Base-by-base conservation (phyloP, 257 asterid genomes). In the Linaria vulgaris region DNA sequence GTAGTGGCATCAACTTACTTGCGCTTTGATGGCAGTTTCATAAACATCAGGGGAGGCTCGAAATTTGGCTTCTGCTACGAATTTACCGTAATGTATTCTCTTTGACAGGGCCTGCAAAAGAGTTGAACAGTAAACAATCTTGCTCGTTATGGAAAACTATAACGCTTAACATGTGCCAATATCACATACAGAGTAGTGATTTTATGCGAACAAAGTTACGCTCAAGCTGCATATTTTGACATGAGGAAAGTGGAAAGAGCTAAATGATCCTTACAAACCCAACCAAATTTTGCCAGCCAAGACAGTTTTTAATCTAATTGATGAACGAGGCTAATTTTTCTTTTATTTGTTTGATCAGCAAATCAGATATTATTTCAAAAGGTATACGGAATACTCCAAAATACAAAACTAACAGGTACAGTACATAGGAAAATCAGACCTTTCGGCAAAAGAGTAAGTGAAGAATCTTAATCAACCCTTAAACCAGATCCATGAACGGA, bases 41-140 rank as follows among this genome's bases (percentile, higher is more conserved):
- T 87, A 89, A 56, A 72, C 79, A 54, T 83, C 95, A 3, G 99
- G 96, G 19, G 94, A 82, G 22, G 73, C 88, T 19, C 78, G 79
- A 50, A 79, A 94, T 72, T 90, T 94, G 7, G 97, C 97, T 75
- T 94, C 99, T 15, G 99, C 97, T 15, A 94, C 99, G 69, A 94
- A 94, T 80, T 90, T 94, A 31, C 97, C 97, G 0, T 90, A 94
- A 78, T 94, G 99, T 61, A 87, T 87, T 78, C 99, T 84, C 83
- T 92, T 92, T 11, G 99, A 89, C 65, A 92, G 71, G 37, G 71
- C 79, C 97, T 92, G 78, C 71, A 65, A 59, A 12, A 16, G 51
- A 25, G 20, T 38, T 14, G 51, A 53, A 52, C 23, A 56, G 57
- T 70, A 37, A 37, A 0, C 49, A 12, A 44, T 44, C 17, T 12